Base-by-base conservation (phyloP, 371 early-diverging fungal species). In the Mortierella sp. region DNA sequence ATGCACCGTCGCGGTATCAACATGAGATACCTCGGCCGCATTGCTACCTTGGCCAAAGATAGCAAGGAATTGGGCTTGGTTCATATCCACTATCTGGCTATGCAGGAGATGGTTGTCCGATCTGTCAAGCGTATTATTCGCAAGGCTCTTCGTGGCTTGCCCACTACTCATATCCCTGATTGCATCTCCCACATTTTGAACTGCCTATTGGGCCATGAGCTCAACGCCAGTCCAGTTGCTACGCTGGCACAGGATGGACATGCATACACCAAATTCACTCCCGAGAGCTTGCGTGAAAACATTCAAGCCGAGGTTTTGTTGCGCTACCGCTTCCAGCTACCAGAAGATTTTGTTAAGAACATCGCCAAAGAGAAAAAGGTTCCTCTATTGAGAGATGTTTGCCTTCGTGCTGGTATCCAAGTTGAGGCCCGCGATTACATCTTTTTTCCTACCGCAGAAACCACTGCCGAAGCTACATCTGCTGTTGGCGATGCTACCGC, bases 1-100 rank as follows among this genome's bases (percentile, higher is more conserved):
- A 91, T 98, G 90, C 98, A 98, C 76, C 92, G 91, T 59, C 95
- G 96, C 45, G 98, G 98, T 76, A 93, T 98, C 85, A 98, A 97
- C 86, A 96, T 97, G 96, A 91, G 98, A 61, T 97, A 97, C 76
- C 88, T 98, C 12, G 97, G 97, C 31, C 89, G 84, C 53, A 84
- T 96, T 23, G 91, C 91, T 23, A 70, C 83, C 22, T 62, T 92
- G 31, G 85, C 95, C 29, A 83, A 89, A 17, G 76, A 89, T 34
- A 85, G 86, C 61, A 85, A 91, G 23, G 91, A 86, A 55, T 83
- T 89, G 45, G 87, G 87, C 32, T 84, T 90, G 56, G 85, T 85
- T 7, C 89, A 90, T 49, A 84, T 90, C 56, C 84, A 86, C 66
- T 76, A 85, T 22, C 65, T 92, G 40, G 85, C 87, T 45, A 64